Base-by-base conservation (phyloP, 768 basidiomycete species). In the Xerocomus brunneocitrinus region DNA sequence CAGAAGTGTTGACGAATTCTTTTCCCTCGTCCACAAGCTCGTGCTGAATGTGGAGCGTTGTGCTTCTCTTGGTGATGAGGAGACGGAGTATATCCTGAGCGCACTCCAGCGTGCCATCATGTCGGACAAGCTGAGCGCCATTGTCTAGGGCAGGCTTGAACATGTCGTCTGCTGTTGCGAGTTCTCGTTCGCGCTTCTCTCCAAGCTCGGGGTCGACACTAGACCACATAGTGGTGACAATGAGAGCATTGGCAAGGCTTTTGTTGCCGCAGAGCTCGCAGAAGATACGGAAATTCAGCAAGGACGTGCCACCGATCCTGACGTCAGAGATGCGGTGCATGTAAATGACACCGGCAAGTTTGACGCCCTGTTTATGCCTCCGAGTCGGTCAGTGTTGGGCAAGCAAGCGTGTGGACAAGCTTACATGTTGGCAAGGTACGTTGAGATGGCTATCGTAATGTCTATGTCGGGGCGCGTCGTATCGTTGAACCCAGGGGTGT, bases 401-500 rank as follows among this genome's bases (percentile, higher is more conserved):
- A 13, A 16, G 19, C 19, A n/a, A 12, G 48, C n/a, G 14, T 7
- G 38, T 24, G 24, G 34, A 44, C 27, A 7, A 24, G n/a, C 66
- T 49, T 51, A 70, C 68, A 62, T 66, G 39, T 57, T 66, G 48
- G 66, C 62, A 16, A 68, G 60, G 34, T 69, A 70, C 0, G 30
- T 73, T 54, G 79, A 75, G 42, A 81, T 80, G 70, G 76, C 73
- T 28, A 69, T 72, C 19, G 81, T 64, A 6, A 82, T 72, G 31
- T 78, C 79, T 1, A 74, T 73, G 52, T 81, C 80, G 51, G 71
- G 76, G 38, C 70, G 72, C 10, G 52, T 31, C 6, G 80, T 77
- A 58, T 83, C 80, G 57, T 83, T 80, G 59, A 83, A 83, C 9
- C 82, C 82, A 9, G 82, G 82, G 1, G 81, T 84, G 62, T 84